Evolutionary conservation across 345 rosid genomes (phyloP), one percentile per base, ranked within the genome.

Genomic region (Populus euphratica): DNA sequence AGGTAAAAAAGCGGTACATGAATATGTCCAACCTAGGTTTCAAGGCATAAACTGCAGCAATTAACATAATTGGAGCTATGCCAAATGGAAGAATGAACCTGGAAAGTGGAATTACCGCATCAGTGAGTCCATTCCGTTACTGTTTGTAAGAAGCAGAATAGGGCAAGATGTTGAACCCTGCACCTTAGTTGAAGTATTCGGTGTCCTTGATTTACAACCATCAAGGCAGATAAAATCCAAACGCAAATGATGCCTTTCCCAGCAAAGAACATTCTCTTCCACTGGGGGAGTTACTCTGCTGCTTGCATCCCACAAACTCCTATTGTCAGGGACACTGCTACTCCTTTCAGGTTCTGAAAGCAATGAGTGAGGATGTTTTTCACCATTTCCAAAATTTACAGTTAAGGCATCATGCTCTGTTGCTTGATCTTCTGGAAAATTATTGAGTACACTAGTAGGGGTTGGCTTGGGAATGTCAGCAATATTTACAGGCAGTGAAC

Each of bases 141-240:
- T 81, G 80, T 86, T 87, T 86, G 87, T 91, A 50, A 95, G 88
- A 84, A 95, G 87, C 78, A 93, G 50, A 77, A 86, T 77, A 68
- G 97, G 93, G 80, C 96, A 91, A 74, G 87, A 85, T 78, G 90
- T 90, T n/a, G 91, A 84, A 76, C 81, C 79, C 82, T 80, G 89
- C 64, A 70, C 83, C 81, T 81, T 78, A 21, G 83, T 80, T 74
- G 83, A 81, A 76, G 81, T 43, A 65, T 76, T 75, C 27, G 73
- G 75, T 20, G 49, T 70, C 78, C 70, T 85, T 44, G 74, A 78
- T 44, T 81, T 80, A 67, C 78, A 54, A 81, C 82, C 83, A 72
- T 86, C 88, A 73, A 91, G 86, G 87, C 81, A 90, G 86, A 89
- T 41, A 68, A 83, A 86, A 75, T 86, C 82, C 92, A 87, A 76